These are phyloP conservation scores for Acacia pycnantha DNA, from an alignment of 331 rosid genomes.

Conservation along the genomic window DNA sequence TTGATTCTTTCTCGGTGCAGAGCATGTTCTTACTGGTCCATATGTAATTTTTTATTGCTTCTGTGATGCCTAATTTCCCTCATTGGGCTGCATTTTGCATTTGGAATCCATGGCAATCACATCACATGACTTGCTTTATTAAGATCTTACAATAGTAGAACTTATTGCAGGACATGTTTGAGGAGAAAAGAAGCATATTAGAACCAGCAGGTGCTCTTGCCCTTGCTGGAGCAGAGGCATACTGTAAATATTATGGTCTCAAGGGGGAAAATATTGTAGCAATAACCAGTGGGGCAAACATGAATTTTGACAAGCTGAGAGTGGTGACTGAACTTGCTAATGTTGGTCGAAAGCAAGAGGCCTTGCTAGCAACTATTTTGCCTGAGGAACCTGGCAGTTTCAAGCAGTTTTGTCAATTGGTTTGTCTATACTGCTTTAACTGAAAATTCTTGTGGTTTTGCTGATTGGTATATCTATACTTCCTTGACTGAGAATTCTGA, in stretches of 20 bases:
- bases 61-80: conserved; percentile 5
- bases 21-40: not conserved
- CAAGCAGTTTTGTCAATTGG: conserved; percentile 79
- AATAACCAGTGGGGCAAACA: conserved; percentile 94
- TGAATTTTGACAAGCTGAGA: conserved; percentile 93
- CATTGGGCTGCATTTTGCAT: not conserved
- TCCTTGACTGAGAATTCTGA: not conserved
- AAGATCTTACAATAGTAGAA: conserved; percentile 21
- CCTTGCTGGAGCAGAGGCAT: conserved; percentile 99
- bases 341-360: conserved; percentile 94
- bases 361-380: conserved; percentile 71
- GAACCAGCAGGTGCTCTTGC: conserved; percentile 99
- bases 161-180: conserved; percentile 87
- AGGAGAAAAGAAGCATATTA: conserved; percentile 90
- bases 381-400: conserved; percentile 93
- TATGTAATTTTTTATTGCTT: not conserved
- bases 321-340: conserved; percentile 93
- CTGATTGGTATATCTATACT: not conserved
- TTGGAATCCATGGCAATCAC: conserved; percentile 7
- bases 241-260: conserved; percentile 87
- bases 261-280: conserved; percentile 84
- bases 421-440: conserved; percentile 31
- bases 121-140: not conserved
- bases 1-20: not conserved
- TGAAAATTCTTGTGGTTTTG: not conserved